These are phyloP conservation scores for Megacollybia marginata DNA, from an alignment of 768 basidiomycete genomes.

Conservation along the genomic window DNA sequence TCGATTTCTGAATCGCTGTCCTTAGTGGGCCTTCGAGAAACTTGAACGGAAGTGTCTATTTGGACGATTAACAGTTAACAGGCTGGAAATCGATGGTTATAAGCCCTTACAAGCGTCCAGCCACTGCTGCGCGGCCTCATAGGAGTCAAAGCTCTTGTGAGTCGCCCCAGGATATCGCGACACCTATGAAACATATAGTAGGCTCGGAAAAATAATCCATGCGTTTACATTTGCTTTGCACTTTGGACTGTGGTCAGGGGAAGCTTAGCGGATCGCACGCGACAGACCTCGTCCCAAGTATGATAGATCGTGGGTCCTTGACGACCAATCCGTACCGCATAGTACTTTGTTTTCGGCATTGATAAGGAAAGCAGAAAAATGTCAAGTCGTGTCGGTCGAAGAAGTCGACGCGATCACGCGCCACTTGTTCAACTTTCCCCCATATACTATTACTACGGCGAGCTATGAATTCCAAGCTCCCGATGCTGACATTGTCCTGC, in stretches of 20 bases:
- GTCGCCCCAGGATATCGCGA: slow-evolving; percentile 43
- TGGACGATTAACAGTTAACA: no score
- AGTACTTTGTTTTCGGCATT: slow-evolving; percentile 34
- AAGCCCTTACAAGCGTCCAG: not conserved
- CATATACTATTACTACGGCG: no score
- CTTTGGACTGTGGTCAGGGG: slow-evolving; percentile 16
- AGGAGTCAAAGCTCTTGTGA: slow-evolving; percentile 44
- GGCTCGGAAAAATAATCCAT: not conserved
- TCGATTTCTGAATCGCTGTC: no score
- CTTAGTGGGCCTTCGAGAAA: no score
- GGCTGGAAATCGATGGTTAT: no score
- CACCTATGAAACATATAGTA: slow-evolving; percentile 27
- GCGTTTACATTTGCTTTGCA: slow-evolving; percentile 37
- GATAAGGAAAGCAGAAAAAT: no score
- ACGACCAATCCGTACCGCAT: slow-evolving; percentile 54
- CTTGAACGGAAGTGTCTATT: no score
- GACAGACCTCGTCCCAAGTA: slow-evolving; percentile 52
- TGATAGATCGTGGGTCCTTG: slow-evolving; percentile 50
- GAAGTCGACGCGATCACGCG: not conserved
- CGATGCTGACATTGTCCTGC: slow-evolving; percentile 48
- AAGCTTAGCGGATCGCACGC: no score
- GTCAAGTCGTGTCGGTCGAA: not conserved
- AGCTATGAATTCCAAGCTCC: slow-evolving; percentile 33
- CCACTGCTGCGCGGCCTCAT: slow-evolving; percentile 44
- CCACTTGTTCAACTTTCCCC: not conserved